These are phyloP conservation scores for Penicillium pulvis DNA, from an alignment of 495 filamentous ascomycete genomes.

Conservation along the genomic window DNA sequence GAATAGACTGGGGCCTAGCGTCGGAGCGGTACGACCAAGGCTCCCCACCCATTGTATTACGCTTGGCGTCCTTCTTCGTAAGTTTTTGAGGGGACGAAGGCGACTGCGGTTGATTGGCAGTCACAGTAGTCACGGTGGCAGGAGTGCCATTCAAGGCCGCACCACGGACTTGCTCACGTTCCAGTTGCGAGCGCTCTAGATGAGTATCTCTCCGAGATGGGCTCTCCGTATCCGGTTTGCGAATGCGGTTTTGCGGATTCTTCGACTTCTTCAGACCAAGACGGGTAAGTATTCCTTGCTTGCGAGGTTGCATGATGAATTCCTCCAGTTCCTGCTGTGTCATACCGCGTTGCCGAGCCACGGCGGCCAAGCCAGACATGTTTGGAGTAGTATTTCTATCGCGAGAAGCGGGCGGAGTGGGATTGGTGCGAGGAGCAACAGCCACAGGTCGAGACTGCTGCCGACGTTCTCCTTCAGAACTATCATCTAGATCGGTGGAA, in stretches of 20 bases:
- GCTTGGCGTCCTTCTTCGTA: constrained; percentile 33
- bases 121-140: constrained; percentile 25
- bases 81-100: constrained; percentile 30
- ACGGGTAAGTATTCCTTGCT: constrained; percentile 42
- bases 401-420: constrained; percentile 16
- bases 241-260: constrained; percentile 35
- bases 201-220: constrained; percentile 35
- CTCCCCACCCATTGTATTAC: constrained; percentile 19
- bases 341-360: constrained; percentile 46
- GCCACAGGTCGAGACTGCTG: constrained; percentile 13
- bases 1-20: constrained; percentile 15
- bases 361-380: constrained; percentile 42
- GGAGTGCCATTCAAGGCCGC: constrained; percentile 9
- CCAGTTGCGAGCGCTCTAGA: constrained; percentile 38
- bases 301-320: constrained; percentile 41
- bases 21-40: constrained; percentile 35
- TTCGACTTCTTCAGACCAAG: constrained; percentile 44
- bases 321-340: constrained; percentile 42
- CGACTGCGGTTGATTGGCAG: constrained; percentile 15
- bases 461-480: constrained; percentile 47
- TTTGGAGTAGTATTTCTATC: constrained; percentile 19
- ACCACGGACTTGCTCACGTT: constrained; percentile 25
- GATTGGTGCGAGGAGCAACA: constrained; percentile 9
- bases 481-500: constrained; percentile 71
- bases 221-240: constrained; percentile 32